These are phyloP conservation scores for Triticum timopheevii DNA, from an alignment of 176 grass and related monocot genomes.

Conservation along the genomic window DNA sequence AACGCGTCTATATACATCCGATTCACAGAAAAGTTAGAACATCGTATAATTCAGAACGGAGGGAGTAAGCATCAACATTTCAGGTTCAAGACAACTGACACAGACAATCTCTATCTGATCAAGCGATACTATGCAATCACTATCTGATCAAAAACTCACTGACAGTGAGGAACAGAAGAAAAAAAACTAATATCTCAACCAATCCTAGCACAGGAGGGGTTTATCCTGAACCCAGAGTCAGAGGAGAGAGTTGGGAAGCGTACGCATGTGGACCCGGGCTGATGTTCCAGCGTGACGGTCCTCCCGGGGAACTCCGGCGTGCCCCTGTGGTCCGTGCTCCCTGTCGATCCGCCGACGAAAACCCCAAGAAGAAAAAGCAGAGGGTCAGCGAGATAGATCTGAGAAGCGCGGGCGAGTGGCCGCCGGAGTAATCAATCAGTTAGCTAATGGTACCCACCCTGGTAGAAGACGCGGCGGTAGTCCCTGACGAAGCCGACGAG, in stretches of 20 bases:
- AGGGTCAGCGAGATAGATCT: neutral
- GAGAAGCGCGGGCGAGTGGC: neutral
- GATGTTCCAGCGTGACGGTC: conserved; percentile 79
- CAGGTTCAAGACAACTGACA: neutral
- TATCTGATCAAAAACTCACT: neutral
- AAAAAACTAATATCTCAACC: neutral
- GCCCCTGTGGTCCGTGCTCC: conserved; percentile 92
- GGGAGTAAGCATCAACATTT: neutral
- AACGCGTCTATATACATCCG: no score
- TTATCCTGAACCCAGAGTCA: neutral
- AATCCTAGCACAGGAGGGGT: neutral
- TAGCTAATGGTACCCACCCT: conserved; percentile 47
- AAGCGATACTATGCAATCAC: neutral
- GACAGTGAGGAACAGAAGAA: neutral
- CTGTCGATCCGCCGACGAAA: conserved; percentile 21
- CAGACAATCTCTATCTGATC: neutral
- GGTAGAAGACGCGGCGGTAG: conserved; percentile 91
- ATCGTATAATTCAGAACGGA: no score
- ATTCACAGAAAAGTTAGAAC: no score
- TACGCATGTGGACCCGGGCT: conserved; percentile 67
- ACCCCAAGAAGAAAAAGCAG: neutral
- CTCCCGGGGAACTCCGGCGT: conserved; percentile 80
- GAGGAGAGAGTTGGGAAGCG: neutral
- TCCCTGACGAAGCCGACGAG: conserved; percentile 76
- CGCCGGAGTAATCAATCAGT: no score